Evolutionary conservation across 805 yeast species (phyloP), one percentile per base, ranked within the genome.

Genomic region (Ascoidea asiatica): DNA sequence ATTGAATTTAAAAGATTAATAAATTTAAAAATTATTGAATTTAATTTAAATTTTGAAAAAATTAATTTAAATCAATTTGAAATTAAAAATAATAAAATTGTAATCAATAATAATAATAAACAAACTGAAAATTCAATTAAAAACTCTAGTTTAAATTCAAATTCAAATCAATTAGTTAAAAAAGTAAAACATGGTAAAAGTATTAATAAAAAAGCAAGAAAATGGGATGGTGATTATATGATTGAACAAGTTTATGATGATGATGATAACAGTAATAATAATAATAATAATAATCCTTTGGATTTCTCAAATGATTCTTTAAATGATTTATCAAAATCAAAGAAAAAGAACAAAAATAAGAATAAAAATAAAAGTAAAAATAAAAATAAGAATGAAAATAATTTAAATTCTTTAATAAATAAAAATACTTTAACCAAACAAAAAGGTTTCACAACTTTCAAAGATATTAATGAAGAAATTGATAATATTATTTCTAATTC

Each of bases 361-460:
- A 19, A 41, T 21, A n/a, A 38, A 22, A 33, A 21, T 19, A 29
- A 33, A 5, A 39, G 21, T 29, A 22, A 40, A n/a, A 23, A 41
- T 7, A 19, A 38, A 5, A 39, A 35, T 8, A 35, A 15, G 11
- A 57, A 55, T 38, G 54, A 52, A 29, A 59, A 59, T 35, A 54
- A 56, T 19, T 50, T 54, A 23, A 49, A 50, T 11, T 44, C 55
- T 4, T 48, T 49, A 18, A 40, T 53, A 5, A 45, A 41, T 33
- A 50, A 50, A 4, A 40, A 50, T 38, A 43, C 45, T 43, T 52
- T 53, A 8, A 37, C 43, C n/a, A 29, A 19, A n/a, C 45, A 50
- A 6, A 44, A 45, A 15, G 40, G 45, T 22, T 50, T 50, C 17
- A 47, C 45, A 33, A 39, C 47, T 8, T 38, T 47, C 19, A 44